Evolutionary conservation across 495 filamentous ascomycete species (phyloP).

Genomic region (Pseudoneurospora amorphoporcata): DNA sequence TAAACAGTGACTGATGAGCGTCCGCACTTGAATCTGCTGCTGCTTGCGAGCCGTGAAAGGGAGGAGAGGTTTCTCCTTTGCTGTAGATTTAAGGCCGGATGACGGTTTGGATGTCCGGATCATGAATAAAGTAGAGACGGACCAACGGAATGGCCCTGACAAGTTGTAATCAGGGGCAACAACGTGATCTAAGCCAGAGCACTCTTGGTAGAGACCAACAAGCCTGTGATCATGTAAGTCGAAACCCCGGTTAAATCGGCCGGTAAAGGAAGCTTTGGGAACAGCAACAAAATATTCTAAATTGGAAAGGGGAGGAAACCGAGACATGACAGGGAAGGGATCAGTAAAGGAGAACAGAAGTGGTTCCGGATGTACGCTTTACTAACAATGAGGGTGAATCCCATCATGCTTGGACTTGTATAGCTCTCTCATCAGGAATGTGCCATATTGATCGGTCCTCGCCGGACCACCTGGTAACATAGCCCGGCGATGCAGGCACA

Average conservation of each 20-base stretch:
- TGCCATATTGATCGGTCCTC: not conserved
- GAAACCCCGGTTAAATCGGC: not conserved
- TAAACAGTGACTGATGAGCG: constrained; percentile 28
- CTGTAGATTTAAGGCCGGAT: constrained; percentile 7
- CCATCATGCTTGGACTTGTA: not conserved
- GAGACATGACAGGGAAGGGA: not conserved
- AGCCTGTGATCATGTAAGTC: not conserved
- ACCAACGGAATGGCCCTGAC: not conserved
- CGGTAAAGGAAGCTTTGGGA: not conserved
- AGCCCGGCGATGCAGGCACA: not conserved
- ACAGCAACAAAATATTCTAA: not conserved
- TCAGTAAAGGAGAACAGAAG: not conserved
- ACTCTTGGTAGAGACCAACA: not conserved
- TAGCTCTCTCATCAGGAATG: not conserved
- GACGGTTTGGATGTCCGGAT: constrained; percentile 7
- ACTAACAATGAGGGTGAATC: not conserved
- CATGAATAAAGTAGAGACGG: not conserved
- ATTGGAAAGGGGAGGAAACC: not conserved
- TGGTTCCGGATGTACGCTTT: not conserved
- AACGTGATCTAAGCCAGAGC: not conserved
- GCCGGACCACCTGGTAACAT: not conserved
- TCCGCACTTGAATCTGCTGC: constrained; percentile 16
- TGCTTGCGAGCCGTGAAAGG: constrained; percentile 5
- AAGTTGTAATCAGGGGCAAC: not conserved
- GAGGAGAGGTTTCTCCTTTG: constrained; percentile 11